Evolutionary conservation across 2,329 filamentous ascomycete genomes (phyloP).

Genomic region (Botrytis hyacinthi): DNA sequence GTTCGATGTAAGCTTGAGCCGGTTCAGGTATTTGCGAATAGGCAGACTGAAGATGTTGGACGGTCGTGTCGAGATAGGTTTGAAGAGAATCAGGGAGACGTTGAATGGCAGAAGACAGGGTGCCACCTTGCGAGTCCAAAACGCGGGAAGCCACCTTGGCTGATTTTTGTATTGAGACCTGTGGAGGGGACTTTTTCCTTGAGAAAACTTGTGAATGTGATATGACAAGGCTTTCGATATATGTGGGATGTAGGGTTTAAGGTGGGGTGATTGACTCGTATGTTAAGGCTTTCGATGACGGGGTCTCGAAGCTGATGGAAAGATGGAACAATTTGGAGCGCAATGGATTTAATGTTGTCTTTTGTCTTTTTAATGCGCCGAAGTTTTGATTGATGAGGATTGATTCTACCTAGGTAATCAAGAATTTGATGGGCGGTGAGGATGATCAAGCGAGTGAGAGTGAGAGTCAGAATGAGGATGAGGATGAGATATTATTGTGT

Average conservation of each 20-base stretch:
- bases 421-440: background rate
- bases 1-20: constrained; percentile 32
- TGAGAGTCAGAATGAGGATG: background rate
- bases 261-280: constrained; percentile 9
- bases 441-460: background rate
- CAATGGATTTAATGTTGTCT: background rate
- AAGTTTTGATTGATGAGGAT: background rate
- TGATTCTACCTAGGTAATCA: background rate
- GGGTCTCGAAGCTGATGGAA: constrained; percentile 2
- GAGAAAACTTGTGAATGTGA: background rate
- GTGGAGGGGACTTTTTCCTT: constrained; percentile 11
- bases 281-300: constrained; percentile 1
- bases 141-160: constrained; percentile 40
- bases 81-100: constrained; percentile 50
- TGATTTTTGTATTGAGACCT: constrained; percentile 27
- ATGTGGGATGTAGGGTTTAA: constrained; percentile 16
- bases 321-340: background rate
- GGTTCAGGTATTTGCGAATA: constrained; percentile 39
- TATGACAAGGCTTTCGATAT: constrained; percentile 5
- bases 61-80: constrained; percentile 53
- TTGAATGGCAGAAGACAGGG: constrained; percentile 54
- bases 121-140: constrained; percentile 62
- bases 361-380: background rate
- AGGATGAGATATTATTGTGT: background rate
- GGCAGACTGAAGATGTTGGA: constrained; percentile 49